Evolutionary conservation across 768 basidiomycete genomes (phyloP).

Genomic region (Lactifluus hygrophoroides): DNA sequence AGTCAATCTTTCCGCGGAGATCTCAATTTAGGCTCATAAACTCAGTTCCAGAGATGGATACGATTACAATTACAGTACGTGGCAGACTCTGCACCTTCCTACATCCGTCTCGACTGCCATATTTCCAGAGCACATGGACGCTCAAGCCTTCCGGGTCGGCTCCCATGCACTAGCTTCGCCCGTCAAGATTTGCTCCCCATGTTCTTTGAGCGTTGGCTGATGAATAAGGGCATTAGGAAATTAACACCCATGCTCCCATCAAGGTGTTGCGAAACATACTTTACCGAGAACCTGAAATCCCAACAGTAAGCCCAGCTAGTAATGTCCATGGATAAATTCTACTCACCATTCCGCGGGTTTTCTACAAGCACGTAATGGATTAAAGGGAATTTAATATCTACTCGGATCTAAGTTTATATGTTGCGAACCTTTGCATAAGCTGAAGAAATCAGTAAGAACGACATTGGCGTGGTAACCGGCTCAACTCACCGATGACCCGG

Average conservation of each 20-base stretch:
- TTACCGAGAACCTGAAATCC: conserved; percentile 12
- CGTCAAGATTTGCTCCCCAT: conserved; percentile 45
- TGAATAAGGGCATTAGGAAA: neutral
- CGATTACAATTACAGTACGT: neutral
- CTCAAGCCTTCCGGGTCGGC: conserved; percentile 10
- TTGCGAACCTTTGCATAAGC: conserved; percentile 15
- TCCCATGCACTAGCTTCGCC: conserved; percentile 30
- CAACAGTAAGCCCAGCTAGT: neutral
- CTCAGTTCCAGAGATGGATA: no score
- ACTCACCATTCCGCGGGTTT: conserved; percentile 16
- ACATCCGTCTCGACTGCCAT: neutral
- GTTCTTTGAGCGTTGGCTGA: conserved; percentile 41
- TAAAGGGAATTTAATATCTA: neutral
- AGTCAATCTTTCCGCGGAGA: neutral
- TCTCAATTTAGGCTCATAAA: no score
- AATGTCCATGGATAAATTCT: neutral
- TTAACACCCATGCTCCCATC: neutral
- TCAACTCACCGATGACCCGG: conserved; percentile 41
- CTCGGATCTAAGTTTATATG: neutral
- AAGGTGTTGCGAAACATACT: neutral
- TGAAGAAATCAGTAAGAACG: neutral
- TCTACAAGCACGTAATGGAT: neutral
- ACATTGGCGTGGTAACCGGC: neutral
- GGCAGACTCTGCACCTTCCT: no score
- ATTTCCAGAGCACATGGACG: neutral